A percentile compares a stretch with the other conserved stretches of the same genome.
These are phyloP conservation scores for Lipomyces yamadae DNA, from an alignment of 805 yeast species.

Conservation along the genomic window DNA sequence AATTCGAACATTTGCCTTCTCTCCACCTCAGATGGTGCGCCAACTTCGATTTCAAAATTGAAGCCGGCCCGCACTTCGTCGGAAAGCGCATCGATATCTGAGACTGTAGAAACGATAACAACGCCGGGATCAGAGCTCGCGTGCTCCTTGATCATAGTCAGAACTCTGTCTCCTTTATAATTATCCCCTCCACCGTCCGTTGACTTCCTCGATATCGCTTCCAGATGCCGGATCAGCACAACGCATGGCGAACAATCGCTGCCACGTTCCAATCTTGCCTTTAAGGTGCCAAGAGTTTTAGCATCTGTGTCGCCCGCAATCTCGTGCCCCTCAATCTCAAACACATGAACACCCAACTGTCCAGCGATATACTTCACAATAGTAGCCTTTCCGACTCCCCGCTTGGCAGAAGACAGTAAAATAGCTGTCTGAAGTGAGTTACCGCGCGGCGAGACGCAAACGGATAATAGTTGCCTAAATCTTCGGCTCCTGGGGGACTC, in stretches of 20 bases:
- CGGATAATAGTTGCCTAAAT: conserved; percentile 16
- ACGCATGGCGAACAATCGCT: conserved; percentile 55
- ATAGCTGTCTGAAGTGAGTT: conserved; percentile 62
- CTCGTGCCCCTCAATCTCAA: conserved; percentile 73
- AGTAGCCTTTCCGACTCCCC: conserved; percentile 81
- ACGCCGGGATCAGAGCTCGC: conserved; percentile 49
- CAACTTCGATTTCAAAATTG: conserved; percentile 75
- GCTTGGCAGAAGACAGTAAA: conserved; percentile 66
- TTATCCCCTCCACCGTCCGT: conserved; percentile 56
- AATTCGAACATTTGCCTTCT: conserved; percentile 65
- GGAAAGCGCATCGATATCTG: conserved; percentile 70
- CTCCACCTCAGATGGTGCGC: conserved; percentile 80
- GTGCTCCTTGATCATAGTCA: conserved; percentile 61
- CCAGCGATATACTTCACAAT: conserved; percentile 60
- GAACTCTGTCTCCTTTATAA: conserved; percentile 52
- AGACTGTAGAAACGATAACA: conserved; percentile 67
- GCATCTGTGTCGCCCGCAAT: conserved; percentile 71
- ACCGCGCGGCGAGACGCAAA: conserved; percentile 50
- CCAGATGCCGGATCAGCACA: conserved; percentile 72
- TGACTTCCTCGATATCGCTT: conserved; percentile 71
- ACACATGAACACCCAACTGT: conserved; percentile 66
- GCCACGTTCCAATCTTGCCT: conserved; percentile 75
- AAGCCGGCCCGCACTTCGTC: conserved; percentile 68
- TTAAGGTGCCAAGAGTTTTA: conserved; percentile 76
- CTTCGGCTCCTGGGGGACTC: conserved; percentile 6